Conservation (phyloP, 169 alveolate species). For the Cyclospora cayetanensis region DNA sequence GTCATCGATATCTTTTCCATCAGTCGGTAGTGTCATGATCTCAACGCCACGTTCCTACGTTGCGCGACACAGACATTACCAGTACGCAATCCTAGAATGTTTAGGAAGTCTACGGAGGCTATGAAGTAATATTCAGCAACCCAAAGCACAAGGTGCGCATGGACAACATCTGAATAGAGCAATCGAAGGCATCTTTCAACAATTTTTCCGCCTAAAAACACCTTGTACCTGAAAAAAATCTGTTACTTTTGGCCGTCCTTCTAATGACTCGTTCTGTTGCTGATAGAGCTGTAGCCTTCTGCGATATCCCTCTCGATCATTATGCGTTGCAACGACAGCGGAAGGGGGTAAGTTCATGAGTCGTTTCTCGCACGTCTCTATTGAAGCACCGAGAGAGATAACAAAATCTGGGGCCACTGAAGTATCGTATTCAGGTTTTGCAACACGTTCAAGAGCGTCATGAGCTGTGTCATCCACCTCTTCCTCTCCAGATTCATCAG, state of each 20-base stretch:
- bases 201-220: not conserved
- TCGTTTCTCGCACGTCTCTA: not conserved
- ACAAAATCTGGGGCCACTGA: not conserved
- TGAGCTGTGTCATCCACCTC: not conserved
- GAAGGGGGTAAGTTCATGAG: not conserved
- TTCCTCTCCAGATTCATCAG: too few relatives aligned
- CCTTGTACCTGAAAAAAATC: constrained; percentile 44
- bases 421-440: not conserved
- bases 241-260: constrained; percentile 24
- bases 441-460: not conserved
- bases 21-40: constrained; percentile 10
- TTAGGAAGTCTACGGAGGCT: not conserved
- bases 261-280: not conserved
- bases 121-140: not conserved
- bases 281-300: constrained; percentile 6
- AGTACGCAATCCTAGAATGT: not conserved
- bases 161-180: not conserved
- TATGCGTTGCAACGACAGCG: constrained; percentile 8
- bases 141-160: not conserved
- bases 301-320: constrained; percentile 37
- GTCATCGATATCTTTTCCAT: constrained; percentile 58
- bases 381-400: not conserved
- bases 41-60: constrained; percentile 28
- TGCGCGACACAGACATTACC: not conserved
- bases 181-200: not conserved